Percentiles rank a stretch among this genome's conserved stretches.
phyloP scores from a whole-genome alignment of 768 basidiomycete genomes.

The Agaricus bisporus region DNA sequence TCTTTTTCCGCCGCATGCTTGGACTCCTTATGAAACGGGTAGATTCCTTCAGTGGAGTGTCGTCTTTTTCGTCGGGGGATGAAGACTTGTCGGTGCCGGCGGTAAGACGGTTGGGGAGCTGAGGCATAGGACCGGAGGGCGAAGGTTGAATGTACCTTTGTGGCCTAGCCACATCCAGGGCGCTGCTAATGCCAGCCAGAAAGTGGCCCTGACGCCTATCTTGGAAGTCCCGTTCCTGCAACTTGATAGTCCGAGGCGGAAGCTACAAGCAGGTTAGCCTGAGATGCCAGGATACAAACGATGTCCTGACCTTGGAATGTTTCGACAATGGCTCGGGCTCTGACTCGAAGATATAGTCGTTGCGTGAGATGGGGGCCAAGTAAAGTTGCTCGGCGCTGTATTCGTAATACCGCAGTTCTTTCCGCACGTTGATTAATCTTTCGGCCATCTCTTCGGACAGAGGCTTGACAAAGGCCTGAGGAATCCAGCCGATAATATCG shows the following conservation, averaged over 20 bases:
- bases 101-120: conserved; percentile 23
- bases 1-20: conserved; percentile 30
- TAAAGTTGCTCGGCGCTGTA: conserved; percentile 42
- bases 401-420: conserved; percentile 39
- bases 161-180: conserved; percentile 3
- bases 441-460: conserved; percentile 48
- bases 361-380: conserved; percentile 29
- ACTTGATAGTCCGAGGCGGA: conserved; percentile 6
- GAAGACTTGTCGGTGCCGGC: conserved; percentile 24
- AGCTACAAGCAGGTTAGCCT: not conserved
- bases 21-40: conserved; percentile 22
- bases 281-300: not conserved
- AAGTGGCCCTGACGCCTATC: conserved; percentile 2
- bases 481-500: conserved; percentile 67
- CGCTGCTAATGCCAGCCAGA: not conserved
- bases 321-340: conserved; percentile 12
- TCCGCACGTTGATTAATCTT: conserved; percentile 35
- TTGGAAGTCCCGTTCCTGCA: not conserved
- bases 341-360: conserved; percentile 20
- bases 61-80: conserved; percentile 19
- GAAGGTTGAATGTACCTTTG: conserved; percentile 30
- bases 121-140: conserved; percentile 32
- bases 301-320: not conserved
- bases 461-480: conserved; percentile 58
- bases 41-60: conserved; percentile 18